Conservation (phyloP, 2,329 filamentous ascomycete species). For the Nannizziopsis barbatae region DNA sequence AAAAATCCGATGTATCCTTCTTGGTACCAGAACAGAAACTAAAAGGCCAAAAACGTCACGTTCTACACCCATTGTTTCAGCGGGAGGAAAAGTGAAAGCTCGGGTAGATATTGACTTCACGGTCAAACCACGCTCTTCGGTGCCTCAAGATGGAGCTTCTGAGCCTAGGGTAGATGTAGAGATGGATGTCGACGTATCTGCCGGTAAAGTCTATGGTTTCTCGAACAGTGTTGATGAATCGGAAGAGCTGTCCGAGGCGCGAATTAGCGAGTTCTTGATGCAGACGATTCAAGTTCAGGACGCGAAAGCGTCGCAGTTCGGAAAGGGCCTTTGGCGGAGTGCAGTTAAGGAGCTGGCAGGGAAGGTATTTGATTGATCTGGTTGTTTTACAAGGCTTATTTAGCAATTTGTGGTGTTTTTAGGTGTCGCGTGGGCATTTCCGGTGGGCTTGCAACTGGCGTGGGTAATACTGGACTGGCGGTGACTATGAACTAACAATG, state of each 20-base stretch:
- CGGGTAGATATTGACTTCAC: conserved; percentile 34
- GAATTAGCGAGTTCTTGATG: conserved; percentile 24
- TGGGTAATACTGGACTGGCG: background rate
- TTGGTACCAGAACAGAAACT: conserved; percentile 17
- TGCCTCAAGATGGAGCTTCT: conserved; percentile 1
- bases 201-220: conserved; percentile 34
- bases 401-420: background rate
- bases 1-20: conserved; percentile 31
- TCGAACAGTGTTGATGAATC: conserved; percentile 20
- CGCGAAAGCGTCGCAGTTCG: conserved; percentile 21
- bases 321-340: conserved; percentile 32
- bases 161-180: conserved; percentile 22
- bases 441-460: background rate
- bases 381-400: background rate
- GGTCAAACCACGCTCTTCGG: conserved; percentile 24
- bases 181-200: conserved; percentile 30
- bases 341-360: conserved; percentile 29
- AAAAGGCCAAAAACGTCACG: conserved; percentile 11
- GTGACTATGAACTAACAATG: too few relatives aligned
- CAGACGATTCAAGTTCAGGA: conserved; percentile 23
- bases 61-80: conserved; percentile 13
- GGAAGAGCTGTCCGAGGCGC: conserved; percentile 23
- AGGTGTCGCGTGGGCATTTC: background rate
- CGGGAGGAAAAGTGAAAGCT: conserved; percentile 6
- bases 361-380: conserved; percentile 22